Evolutionary conservation across 164 flowering plant genomes (phyloP), one percentile per base, ranked within the genome.

Genomic region (Echeveria elegans): DNA sequence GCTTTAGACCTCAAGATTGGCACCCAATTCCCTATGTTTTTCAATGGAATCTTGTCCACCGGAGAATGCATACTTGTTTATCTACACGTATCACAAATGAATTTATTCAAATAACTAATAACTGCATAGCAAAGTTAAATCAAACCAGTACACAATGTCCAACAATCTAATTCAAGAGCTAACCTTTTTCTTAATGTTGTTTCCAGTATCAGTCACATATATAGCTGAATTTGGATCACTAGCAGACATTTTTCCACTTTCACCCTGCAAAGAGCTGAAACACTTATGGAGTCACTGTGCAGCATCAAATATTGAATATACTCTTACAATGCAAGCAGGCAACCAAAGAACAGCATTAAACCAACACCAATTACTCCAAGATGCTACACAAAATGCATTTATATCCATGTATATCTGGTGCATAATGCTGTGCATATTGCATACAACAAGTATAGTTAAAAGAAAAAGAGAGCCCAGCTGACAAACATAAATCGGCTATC

Each of bases 171-270:
- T 14, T 41, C 43, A 69, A 38, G 43, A 50, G 8, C 68, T 69
- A 66, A 94, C 97, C 97, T 94, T 94, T 79, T 83, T 78, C 73
- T 84, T 87, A 5, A 91, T 94, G 58, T 75, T 87, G 69, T 91
- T 88, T 11, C 75, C 86, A 73, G 97, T 77, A 75, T 94, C 99
- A 60, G 97, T 94, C 73, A 94, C 96, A 74, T 89, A 91, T 73
- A 94, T 89, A 38, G 99, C 95, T 69, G 99, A 91, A 82, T 88
- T 90, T 59, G 97, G 89, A 79, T 91, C 97, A 75, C 96, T 86
- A 14, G 97, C 96, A n/a, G 93, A 88, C 97, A 91, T 94, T 82
- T 94, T 94, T 18, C 99, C 99, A 3, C 84, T 78, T 76, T 94
- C 97, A 31, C 99, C 99, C 97, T 94, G 85, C 77, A 80, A 48